Percentiles rank a stretch among this genome's conserved stretches.
These are phyloP conservation scores for Amanita pseudoporphyria DNA, from an alignment of 768 basidiomycete genomes.

Conservation along the genomic window DNA sequence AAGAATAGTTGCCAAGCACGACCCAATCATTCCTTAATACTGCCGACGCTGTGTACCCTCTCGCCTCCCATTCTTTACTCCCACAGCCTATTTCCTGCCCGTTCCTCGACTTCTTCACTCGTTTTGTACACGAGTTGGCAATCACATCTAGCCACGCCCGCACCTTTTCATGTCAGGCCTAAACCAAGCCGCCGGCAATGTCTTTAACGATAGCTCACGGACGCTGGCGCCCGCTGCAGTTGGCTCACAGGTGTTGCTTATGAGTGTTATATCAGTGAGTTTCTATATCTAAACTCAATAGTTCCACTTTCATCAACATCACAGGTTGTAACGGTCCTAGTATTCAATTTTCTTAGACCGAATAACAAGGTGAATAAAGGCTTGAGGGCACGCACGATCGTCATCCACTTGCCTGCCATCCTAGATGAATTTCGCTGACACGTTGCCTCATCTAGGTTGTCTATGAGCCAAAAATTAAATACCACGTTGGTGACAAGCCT, in stretches of 20 bases:
- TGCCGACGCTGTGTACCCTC: too few species aligned
- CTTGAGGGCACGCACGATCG: neutral
- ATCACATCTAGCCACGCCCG: constrained; percentile 1
- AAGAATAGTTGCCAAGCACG: neutral
- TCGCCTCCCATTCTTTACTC: neutral
- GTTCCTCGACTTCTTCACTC: neutral
- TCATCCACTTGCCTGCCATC: neutral
- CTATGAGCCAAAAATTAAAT: constrained; percentile 92
- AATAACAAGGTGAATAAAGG: constrained; percentile 61
- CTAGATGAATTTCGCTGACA: neutral
- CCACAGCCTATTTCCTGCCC: neutral
- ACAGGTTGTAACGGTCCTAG: constrained; percentile 55
- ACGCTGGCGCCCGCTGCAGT: constrained; percentile 77
- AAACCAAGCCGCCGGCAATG: constrained; percentile 25
- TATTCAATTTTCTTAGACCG: constrained; percentile 80
- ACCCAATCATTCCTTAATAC: too few species aligned
- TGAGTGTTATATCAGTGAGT: constrained; percentile 61
- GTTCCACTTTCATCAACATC: constrained; percentile 8
- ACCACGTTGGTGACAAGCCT: constrained; percentile 66
- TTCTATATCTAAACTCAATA: neutral
- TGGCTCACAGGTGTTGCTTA: constrained; percentile 65
- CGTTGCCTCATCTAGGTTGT: constrained; percentile 43
- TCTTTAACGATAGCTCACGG: constrained; percentile 39
- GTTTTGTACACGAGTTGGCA: neutral
- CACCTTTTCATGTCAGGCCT: constrained; percentile 23